These are phyloP conservation scores for Hamigera avellanea DNA, from an alignment of 495 filamentous ascomycete species.

Conservation along the genomic window DNA sequence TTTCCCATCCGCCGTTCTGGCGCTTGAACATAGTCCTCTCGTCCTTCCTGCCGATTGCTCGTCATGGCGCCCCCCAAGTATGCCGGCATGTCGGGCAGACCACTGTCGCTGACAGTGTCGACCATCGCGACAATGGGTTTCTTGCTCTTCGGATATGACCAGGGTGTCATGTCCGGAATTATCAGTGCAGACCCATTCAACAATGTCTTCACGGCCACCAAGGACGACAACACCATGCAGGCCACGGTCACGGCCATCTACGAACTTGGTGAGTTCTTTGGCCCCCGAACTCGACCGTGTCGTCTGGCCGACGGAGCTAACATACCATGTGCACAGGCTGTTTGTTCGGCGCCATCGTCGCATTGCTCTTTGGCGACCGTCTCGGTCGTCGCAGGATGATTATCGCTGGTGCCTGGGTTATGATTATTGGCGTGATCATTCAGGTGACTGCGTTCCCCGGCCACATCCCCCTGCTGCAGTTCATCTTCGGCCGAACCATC, in stretches of 20 bases:
- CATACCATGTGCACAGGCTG: slow-evolving; percentile 31
- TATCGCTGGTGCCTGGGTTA: slow-evolving; percentile 52
- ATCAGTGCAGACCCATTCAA: slow-evolving; percentile 55
- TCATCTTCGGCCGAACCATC: slow-evolving; percentile 62
- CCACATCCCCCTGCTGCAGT: slow-evolving; percentile 46
- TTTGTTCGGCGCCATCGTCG: slow-evolving; percentile 60
- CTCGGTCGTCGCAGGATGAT: slow-evolving; percentile 57
- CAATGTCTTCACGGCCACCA: slow-evolving; percentile 46
- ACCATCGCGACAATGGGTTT: slow-evolving; percentile 53
- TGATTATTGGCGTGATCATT: slow-evolving; percentile 71
- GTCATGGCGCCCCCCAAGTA: slow-evolving; percentile 26
- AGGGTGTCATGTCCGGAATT: slow-evolving; percentile 54
- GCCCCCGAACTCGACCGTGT: neutral
- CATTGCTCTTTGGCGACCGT: slow-evolving; percentile 54
- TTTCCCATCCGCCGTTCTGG: no score
- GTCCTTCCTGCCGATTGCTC: neutral
- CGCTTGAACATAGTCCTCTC: no score
- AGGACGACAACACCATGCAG: slow-evolving; percentile 49
- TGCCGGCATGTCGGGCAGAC: slow-evolving; percentile 48
- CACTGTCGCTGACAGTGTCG: slow-evolving; percentile 46
- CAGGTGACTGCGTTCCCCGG: slow-evolving; percentile 47
- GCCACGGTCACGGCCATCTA: slow-evolving; percentile 65
- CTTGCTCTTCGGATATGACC: slow-evolving; percentile 51
- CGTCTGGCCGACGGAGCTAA: neutral
- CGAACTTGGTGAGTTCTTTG: slow-evolving; percentile 35